phyloP scores from a whole-genome alignment of 1,284 basidiomycete species.

The Takashimella tepidaria region DNA sequence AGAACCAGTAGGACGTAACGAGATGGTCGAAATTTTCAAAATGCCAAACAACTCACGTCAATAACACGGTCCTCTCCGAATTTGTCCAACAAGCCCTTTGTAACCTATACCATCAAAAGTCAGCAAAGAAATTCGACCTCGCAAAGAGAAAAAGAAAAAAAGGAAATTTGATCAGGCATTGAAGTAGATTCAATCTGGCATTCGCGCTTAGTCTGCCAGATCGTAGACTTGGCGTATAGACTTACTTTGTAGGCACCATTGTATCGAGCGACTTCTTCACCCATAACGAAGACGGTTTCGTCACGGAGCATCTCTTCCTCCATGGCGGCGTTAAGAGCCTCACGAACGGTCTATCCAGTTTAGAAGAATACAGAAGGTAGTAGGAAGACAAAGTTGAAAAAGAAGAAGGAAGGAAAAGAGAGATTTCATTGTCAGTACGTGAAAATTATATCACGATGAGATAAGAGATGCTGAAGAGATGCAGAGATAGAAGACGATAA shows the following conservation, averaged over 20 bases:
- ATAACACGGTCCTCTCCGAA: constrained; percentile 98
- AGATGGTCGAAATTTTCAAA: background rate
- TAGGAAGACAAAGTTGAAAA: too few relatives aligned
- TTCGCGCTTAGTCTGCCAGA: constrained; percentile 3
- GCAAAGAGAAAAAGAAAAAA: background rate
- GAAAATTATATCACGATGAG: constrained; percentile 7
- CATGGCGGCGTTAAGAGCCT: constrained; percentile 96
- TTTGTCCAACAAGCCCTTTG: constrained; percentile 97
- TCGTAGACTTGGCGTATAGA: constrained; percentile 1
- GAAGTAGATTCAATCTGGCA: too few relatives aligned
- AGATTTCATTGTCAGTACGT: constrained; percentile 51
- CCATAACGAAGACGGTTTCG: constrained; percentile 90
- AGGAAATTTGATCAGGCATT: background rate
- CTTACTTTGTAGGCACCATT: constrained; percentile 98
- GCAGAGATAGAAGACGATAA: background rate
- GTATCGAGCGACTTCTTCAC: constrained; percentile 98
- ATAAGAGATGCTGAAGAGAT: background rate
- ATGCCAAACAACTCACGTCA: constrained; percentile 53
- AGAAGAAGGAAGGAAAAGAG: background rate
- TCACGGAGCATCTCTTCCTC: constrained; percentile 99
- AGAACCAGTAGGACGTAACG: too few relatives aligned
- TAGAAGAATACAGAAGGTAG: too few relatives aligned
- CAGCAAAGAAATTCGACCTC: too few relatives aligned
- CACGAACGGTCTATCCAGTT: constrained; percentile 83
- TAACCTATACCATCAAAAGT: constrained; percentile 66